A percentile compares a stretch with the other conserved stretches of the same genome.
Evolutionary conservation across 2,329 filamentous ascomycete species (phyloP).

Genomic region (Colletotrichum echinochloae): DNA sequence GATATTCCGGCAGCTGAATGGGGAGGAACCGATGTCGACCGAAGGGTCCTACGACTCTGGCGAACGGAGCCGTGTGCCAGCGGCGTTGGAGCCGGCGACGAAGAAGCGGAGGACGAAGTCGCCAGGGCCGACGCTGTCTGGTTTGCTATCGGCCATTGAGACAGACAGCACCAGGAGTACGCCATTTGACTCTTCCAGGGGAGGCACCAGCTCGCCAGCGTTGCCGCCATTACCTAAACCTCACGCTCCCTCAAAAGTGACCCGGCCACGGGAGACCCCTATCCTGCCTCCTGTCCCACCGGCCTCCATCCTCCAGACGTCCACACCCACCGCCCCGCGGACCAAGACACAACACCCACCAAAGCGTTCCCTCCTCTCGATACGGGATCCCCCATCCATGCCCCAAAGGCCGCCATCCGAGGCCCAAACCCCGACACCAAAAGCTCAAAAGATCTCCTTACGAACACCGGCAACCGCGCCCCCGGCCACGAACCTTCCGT

Average conservation of each 20-base stretch:
- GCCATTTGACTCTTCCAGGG: slow-evolving; percentile 21
- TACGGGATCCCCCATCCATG: slow-evolving; percentile 6
- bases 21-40: neutral
- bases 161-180: slow-evolving; percentile 29
- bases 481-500: neutral
- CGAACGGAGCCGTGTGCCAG: neutral
- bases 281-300: slow-evolving; percentile 19
- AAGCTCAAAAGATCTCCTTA: neutral
- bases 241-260: neutral
- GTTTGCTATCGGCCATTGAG: slow-evolving; percentile 5
- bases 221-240: slow-evolving; percentile 18
- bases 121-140: slow-evolving; percentile 3
- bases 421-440: slow-evolving; percentile 1
- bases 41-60: slow-evolving; percentile 24
- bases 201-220: slow-evolving; percentile 28
- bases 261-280: neutral
- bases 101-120: slow-evolving; percentile 35
- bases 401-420: neutral
- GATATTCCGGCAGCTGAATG: slow-evolving; percentile 33
- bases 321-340: slow-evolving; percentile 1
- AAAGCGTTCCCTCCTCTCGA: slow-evolving; percentile 24
- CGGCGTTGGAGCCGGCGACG: slow-evolving; percentile 2
- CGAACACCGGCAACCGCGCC: slow-evolving; percentile 12
- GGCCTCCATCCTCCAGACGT: slow-evolving; percentile 11
- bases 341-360: neutral